Percentiles rank a stretch among this genome's conserved stretches.
These are phyloP conservation scores for Spergularia marina DNA, from an alignment of 148 eudicot species.

Conservation along the genomic window DNA sequence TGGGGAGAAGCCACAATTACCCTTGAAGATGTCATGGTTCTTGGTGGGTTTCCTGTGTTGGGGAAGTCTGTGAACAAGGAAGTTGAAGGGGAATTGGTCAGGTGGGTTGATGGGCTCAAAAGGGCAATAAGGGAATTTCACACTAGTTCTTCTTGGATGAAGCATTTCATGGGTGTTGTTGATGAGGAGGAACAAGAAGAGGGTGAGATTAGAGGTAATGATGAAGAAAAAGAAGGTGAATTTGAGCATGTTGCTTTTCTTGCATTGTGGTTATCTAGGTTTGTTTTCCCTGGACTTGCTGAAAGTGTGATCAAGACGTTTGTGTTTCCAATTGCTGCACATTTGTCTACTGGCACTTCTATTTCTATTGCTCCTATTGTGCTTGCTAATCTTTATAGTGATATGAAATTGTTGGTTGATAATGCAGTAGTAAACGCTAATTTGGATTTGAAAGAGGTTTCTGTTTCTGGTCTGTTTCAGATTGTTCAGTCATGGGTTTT, in stretches of 20 bases:
- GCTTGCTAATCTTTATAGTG: constrained; percentile 31
- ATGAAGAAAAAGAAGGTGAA: constrained; percentile 31
- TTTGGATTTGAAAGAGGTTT: constrained; percentile 12
- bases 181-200: constrained; percentile 9
- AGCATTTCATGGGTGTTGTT: constrained; percentile 34
- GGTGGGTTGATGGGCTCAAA: constrained; percentile 23
- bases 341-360: constrained; percentile 27
- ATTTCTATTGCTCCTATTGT: constrained; percentile 37
- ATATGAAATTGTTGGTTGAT: constrained; percentile 28
- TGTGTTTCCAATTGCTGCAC: constrained; percentile 37
- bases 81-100: neutral
- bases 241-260: constrained; percentile 45
- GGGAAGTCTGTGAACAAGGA: constrained; percentile 17
- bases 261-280: constrained; percentile 41
- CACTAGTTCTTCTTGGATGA: constrained; percentile 28
- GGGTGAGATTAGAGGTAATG: neutral
- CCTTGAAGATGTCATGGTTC: constrained; percentile 45
- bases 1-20: constrained; percentile 58
- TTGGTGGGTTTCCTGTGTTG: constrained; percentile 45
- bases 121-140: constrained; percentile 12
- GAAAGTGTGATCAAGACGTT: constrained; percentile 7
- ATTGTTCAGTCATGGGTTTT: constrained; percentile 44
- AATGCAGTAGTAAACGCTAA: neutral
- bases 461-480: constrained; percentile 30
- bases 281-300: constrained; percentile 27